These are phyloP conservation scores for Ananas comosus DNA, from an alignment of 176 grass and related monocot genomes.

Conservation along the genomic window DNA sequence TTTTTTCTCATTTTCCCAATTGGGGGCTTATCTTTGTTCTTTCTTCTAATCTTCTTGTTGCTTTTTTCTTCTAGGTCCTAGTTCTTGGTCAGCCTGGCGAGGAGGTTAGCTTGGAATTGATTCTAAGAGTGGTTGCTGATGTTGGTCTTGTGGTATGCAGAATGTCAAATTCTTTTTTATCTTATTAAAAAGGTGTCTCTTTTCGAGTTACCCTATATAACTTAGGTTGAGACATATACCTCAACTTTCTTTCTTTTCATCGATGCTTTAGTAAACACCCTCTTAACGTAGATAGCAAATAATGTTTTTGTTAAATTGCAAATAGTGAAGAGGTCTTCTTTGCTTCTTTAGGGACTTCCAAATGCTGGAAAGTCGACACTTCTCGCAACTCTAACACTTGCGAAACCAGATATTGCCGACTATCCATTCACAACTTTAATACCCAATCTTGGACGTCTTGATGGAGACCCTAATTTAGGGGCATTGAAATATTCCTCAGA, in stretches of 20 bases:
- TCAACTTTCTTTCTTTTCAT: too few species aligned
- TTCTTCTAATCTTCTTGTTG: constrained; percentile 7
- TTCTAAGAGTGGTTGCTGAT: constrained; percentile 94
- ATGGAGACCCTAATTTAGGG: constrained; percentile 81
- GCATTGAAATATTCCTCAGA: constrained; percentile 70
- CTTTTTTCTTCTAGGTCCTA: constrained; percentile 51
- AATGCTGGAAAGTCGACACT: constrained; percentile 99
- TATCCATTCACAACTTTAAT: constrained; percentile 97
- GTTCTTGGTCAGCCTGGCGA: constrained; percentile 80
- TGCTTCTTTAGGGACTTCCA: constrained; percentile 68
- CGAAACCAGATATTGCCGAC: constrained; percentile 88
- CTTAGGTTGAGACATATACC: too few species aligned
- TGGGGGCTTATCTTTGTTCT: neutral
- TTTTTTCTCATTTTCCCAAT: neutral
- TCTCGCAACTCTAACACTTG: constrained; percentile 82
- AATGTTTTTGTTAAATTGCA: neutral
- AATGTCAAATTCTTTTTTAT: constrained; percentile 1
- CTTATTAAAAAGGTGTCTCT: neutral
- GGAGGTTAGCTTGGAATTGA: constrained; percentile 81
- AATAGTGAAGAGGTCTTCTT: constrained; percentile 15
- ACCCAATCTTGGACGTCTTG: constrained; percentile 94
- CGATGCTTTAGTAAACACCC: too few species aligned
- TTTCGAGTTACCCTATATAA: too few species aligned
- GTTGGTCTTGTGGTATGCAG: constrained; percentile 85
- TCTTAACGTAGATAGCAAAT: too few species aligned